Conservation (phyloP, 768 basidiomycete species). For the Exidia glandulosa region DNA sequence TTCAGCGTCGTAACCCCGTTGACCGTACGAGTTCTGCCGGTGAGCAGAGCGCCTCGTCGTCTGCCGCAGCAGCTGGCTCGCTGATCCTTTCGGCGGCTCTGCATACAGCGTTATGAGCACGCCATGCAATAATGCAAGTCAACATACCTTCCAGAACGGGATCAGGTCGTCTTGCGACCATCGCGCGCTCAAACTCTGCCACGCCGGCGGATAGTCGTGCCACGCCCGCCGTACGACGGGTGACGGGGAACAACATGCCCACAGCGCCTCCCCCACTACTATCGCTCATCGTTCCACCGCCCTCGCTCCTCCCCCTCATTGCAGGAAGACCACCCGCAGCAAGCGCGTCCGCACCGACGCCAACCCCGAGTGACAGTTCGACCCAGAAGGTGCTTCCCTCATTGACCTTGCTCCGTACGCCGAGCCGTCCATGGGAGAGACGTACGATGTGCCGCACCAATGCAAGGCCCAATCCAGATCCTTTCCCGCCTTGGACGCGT, state of each 20-base stretch:
- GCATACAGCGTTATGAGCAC: background rate
- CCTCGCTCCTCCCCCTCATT: background rate
- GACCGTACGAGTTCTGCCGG: background rate
- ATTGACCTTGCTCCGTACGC: constrained; percentile 26
- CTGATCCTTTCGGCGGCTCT: background rate
- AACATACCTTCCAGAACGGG: background rate
- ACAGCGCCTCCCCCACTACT: background rate
- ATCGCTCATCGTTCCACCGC: background rate
- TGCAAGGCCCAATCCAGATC: constrained; percentile 63
- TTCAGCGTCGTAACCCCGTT: background rate
- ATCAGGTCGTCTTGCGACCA: background rate
- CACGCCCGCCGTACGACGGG: background rate
- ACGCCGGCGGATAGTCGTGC: background rate
- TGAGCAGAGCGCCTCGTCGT: background rate
- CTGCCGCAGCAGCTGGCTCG: background rate
- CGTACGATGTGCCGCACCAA: constrained; percentile 72
- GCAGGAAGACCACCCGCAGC: no score
- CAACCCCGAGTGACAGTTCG: constrained; percentile 37
- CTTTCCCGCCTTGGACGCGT: constrained; percentile 29
- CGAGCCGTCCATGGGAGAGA: constrained; percentile 60
- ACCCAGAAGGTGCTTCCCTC: constrained; percentile 83
- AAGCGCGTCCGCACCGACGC: constrained; percentile 6
- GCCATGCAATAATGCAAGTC: background rate
- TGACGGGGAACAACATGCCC: background rate
- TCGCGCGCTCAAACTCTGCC: background rate